Base-by-base conservation (phyloP, 1,284 basidiomycete genomes). In the Microbotryomycetes sp. region DNA sequence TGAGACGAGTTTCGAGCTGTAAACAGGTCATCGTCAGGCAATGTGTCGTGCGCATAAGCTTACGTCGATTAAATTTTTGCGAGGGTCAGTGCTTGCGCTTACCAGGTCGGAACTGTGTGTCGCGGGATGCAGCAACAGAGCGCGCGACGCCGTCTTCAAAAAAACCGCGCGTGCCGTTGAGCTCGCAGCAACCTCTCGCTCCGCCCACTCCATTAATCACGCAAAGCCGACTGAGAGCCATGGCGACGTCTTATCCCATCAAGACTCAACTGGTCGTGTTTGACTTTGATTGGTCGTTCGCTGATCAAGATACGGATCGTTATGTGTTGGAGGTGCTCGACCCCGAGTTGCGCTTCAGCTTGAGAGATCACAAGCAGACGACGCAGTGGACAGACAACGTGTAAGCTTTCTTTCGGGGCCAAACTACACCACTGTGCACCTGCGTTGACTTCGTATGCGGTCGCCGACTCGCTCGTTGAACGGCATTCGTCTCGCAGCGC, bases 321-420 rank as follows among this genome's bases (percentile, higher is more conserved):
- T 98, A 89, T 85, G 82, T 97, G 60, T 89, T 97, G 72, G 94
- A 98, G 75, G 89, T 93, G 54, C 83, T 96, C 36, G 87, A 85
- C 3, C 88, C 88, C 2, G 83, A 88, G 66, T 80, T 97, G 50
- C 86, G 94, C 58, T 81, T 89, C 53, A 85, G 88, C 74, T 85
- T 97, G 80, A 85, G 91, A 74, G 81, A 80, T 48, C 81, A 86
- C 62, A 82, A 87, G 74, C 76, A 78, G 15, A 77, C 70, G 51
- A 77, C 85, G 5, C 91, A 97, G 75, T 98, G 92, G 85, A 98
- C 92, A 4, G 96, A 97, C 78, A 84, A 93, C 52, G 85, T 96
- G 92, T 94, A 76, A 79, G 84, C 22, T 52, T 50, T 50, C n/a
- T 60, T 16, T 28, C 47, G n/a, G n/a, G n/a, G n/a, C 22, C 45